These are phyloP conservation scores for Pistacia vera DNA, from an alignment of 345 rosid genomes.

Conservation along the genomic window DNA sequence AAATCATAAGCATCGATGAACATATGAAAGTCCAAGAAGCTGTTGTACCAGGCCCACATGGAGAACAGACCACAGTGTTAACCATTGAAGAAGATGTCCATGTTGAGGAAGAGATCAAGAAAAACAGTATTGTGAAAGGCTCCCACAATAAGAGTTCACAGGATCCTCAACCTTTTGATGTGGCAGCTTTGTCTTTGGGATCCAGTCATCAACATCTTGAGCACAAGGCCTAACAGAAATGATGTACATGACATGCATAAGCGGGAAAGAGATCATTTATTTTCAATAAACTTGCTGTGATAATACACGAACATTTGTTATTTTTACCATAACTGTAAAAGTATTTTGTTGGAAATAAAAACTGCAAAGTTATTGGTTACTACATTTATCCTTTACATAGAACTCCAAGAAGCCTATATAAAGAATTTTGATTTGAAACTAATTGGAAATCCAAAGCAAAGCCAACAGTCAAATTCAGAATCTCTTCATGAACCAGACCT, in stretches of 20 bases:
- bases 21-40: conserved; percentile 55
- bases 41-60: conserved; percentile 50
- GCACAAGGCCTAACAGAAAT: conserved; percentile 34
- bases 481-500: too few species aligned
- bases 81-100: conserved; percentile 57
- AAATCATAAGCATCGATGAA: conserved; percentile 45
- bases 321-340: background rate
- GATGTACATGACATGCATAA: background rate
- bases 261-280: background rate
- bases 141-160: conserved; percentile 24
- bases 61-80: conserved; percentile 40
- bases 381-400: background rate
- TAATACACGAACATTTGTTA: background rate
- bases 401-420: background rate
- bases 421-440: background rate
- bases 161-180: conserved; percentile 23
- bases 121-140: conserved; percentile 27
- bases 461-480: conserved; percentile 22
- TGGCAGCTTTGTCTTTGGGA: conserved; percentile 23
- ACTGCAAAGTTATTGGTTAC: background rate
- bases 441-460: conserved; percentile 23
- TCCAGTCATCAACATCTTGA: conserved; percentile 32
- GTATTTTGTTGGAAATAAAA: background rate
- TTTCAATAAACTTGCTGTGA: conserved; percentile 4
- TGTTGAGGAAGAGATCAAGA: conserved; percentile 41